Evolutionary conservation across 176 grass and related monocot species (phyloP).

Genomic region (Canna indica): DNA sequence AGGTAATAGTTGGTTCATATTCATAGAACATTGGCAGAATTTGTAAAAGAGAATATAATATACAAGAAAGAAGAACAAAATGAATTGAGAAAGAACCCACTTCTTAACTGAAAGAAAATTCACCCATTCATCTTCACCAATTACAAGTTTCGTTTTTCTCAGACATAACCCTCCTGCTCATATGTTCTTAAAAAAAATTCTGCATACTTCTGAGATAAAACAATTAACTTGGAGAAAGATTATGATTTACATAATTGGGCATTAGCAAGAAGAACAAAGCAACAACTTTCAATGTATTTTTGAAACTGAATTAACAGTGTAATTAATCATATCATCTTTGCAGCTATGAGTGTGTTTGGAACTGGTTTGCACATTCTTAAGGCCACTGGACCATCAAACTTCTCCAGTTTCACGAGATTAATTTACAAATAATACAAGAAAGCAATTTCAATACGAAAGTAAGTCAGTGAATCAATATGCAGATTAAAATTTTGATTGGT

Average conservation of each 20-base stretch:
- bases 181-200: neutral
- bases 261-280: neutral
- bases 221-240: neutral
- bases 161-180: neutral
- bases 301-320: neutral
- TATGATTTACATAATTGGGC: neutral
- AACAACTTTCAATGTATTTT: neutral
- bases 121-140: neutral
- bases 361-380: neutral
- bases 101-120: neutral
- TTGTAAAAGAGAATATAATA: neutral
- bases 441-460: neutral
- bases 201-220: neutral
- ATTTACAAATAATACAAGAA: neutral
- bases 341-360: neutral
- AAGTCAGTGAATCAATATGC: constrained; percentile 17
- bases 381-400: neutral
- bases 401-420: neutral
- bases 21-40: neutral
- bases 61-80: neutral
- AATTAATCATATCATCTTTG: neutral
- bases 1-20: neutral
- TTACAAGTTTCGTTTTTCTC: neutral
- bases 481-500: neutral
- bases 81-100: neutral